phyloP scores from a whole-genome alignment of 805 yeast genomes.

The Schwanniomyces vanrijiae region DNA sequence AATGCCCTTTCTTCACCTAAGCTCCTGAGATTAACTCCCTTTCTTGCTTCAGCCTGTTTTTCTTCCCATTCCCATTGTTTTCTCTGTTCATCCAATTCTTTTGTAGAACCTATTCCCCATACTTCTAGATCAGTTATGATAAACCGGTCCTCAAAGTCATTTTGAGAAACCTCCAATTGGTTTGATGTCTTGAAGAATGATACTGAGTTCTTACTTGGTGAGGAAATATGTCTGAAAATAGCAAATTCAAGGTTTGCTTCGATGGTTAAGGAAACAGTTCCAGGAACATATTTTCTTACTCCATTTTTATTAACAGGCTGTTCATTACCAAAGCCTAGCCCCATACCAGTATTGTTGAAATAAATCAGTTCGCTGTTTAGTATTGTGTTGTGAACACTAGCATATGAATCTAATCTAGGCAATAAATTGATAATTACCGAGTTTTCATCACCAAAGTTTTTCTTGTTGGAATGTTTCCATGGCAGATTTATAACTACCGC shows the following conservation, averaged over 20 bases:
- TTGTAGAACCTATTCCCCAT: conserved; percentile 86
- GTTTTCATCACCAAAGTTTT: conserved; percentile 63
- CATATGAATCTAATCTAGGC: conserved; percentile 61
- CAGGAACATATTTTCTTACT: conserved; percentile 54
- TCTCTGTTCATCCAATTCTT: conserved; percentile 74
- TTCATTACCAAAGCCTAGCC: conserved; percentile 75
- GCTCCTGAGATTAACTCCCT: conserved; percentile 61
- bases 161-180: conserved; percentile 11
- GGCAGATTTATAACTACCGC: conserved; percentile 69
- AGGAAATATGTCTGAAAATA: conserved; percentile 66
- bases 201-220: conserved; percentile 17
- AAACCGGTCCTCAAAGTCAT: conserved; percentile 66
- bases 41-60: conserved; percentile 77
- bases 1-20: conserved; percentile 83
- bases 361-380: conserved; percentile 46
- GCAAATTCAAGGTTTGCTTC: conserved; percentile 82
- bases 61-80: conserved; percentile 91
- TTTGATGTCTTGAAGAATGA: conserved; percentile 26
- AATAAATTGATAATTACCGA: conserved; percentile 63
- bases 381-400: conserved; percentile 29
- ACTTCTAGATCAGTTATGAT: conserved; percentile 77
- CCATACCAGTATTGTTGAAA: conserved; percentile 73
- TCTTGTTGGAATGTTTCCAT: conserved; percentile 75
- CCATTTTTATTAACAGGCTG: conserved; percentile 60
- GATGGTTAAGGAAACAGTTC: conserved; percentile 75